Conservation (phyloP, 345 rosid genomes). For the Gossypium ekmanianum region DNA sequence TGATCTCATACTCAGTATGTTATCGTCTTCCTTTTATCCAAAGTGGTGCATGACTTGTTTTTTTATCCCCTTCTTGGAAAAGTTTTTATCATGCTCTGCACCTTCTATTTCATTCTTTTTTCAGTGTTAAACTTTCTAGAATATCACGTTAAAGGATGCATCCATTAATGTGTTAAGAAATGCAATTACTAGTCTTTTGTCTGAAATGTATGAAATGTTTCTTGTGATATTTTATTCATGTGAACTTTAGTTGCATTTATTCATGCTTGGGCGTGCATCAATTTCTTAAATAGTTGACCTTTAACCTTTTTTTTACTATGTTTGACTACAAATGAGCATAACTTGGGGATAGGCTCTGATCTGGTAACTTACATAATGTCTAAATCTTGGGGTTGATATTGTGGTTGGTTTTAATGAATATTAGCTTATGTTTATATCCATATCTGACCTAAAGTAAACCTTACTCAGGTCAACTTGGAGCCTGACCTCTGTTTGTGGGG, state of each 20-base stretch:
- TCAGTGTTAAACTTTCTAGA: neutral
- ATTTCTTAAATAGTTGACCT: neutral
- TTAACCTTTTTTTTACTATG: too few relatives aligned
- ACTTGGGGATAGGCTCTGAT: neutral
- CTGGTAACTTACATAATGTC: neutral
- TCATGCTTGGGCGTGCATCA: neutral
- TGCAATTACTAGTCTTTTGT: neutral
- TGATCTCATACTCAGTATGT: neutral
- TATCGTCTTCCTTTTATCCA: neutral
- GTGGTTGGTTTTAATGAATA: neutral
- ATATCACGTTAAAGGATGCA: neutral
- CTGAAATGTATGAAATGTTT: neutral
- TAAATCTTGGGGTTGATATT: neutral
- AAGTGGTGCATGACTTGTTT: neutral
- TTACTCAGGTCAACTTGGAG: neutral
- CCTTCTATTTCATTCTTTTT: neutral
- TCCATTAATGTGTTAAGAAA: conserved; percentile 1
- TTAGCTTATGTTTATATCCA: neutral
- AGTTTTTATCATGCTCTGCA: neutral
- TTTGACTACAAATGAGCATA: neutral
- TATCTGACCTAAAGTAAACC: neutral
- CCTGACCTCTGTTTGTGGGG: neutral
- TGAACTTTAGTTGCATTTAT: neutral
- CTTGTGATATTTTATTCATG: neutral
- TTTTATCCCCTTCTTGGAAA: neutral